phyloP scores from a whole-genome alignment of 2,329 filamentous ascomycete species.

The Zalaria obscura region DNA sequence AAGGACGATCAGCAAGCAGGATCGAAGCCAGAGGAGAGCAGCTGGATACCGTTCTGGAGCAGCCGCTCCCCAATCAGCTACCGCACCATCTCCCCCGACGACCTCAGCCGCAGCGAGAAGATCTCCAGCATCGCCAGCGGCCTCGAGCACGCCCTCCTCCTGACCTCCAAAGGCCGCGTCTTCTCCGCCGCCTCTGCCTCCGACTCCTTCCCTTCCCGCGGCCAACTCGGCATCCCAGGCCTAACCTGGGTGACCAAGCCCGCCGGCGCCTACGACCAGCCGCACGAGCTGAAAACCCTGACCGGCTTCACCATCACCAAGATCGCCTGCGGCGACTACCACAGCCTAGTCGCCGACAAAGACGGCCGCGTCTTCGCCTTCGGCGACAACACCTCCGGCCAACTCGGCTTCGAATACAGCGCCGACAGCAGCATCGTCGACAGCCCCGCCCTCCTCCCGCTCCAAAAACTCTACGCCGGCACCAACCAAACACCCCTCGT shows the following conservation, averaged over 20 bases:
- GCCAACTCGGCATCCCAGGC: slow-evolving; percentile 77
- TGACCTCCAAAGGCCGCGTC: slow-evolving; percentile 73
- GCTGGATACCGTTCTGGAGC: slow-evolving; percentile 66
- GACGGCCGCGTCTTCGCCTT: slow-evolving; percentile 71
- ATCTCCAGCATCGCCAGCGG: slow-evolving; percentile 64
- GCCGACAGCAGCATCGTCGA: slow-evolving; percentile 49
- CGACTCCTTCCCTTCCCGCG: slow-evolving; percentile 62
- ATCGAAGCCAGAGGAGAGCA: slow-evolving; percentile 47
- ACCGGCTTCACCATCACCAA: slow-evolving; percentile 56
- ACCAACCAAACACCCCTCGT: slow-evolving; percentile 50
- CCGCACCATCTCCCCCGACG: slow-evolving; percentile 52
- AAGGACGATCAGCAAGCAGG: slow-evolving; percentile 54
- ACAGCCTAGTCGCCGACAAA: slow-evolving; percentile 66
- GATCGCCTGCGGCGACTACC: slow-evolving; percentile 74
- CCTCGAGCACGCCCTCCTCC: slow-evolving; percentile 70
- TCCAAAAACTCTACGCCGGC: slow-evolving; percentile 58
- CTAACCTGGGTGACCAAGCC: slow-evolving; percentile 69
- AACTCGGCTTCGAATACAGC: slow-evolving; percentile 68
- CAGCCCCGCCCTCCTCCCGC: slow-evolving; percentile 54
- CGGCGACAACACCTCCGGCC: slow-evolving; percentile 84
- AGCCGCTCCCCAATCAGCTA: slow-evolving; percentile 49
- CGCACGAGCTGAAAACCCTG: slow-evolving; percentile 63
- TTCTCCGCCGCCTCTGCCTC: slow-evolving; percentile 78
- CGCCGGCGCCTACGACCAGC: slow-evolving; percentile 61
- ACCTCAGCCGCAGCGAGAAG: slow-evolving; percentile 54